Base-by-base conservation (phyloP, 495 filamentous ascomycete genomes). In the Daldinia concentrica region DNA sequence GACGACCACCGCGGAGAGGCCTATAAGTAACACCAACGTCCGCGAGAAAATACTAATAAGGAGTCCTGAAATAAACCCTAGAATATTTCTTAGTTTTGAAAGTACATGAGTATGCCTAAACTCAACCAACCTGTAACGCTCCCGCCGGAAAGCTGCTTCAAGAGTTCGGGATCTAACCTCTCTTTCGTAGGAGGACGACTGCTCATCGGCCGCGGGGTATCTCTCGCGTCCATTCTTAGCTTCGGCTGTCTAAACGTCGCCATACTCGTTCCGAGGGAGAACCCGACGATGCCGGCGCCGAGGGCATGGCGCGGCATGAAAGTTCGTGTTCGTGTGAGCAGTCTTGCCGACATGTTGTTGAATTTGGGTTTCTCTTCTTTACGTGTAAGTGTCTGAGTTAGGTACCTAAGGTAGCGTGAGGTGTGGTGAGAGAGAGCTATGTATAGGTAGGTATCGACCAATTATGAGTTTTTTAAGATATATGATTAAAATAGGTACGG, bases 21-120 rank as follows among this genome's bases (percentile, higher is more conserved):
- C 92, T 11, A 94, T 75, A 34, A 97, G 74, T 36, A 94, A 76
- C 7, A 92, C 91, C 72, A 97, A 77, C 4, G 88, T 89, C 74
- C 86, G 87, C 50, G 91, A 94, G 78, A 97, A 95, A 43, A 91
- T 85, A 71, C 87, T 85, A 60, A 97, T 84, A 6, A 91, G 83
- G 19, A 95, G 75, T 3, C 93, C 93, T 0, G 85, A 86, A 39
- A 90, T 76, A 57, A 97, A 82, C 4, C 92, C 89, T 90, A 43
- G 6, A 29, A 64, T 12, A 12, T 14, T 1, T 51, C 12, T 66
- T 27, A 62, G 57, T 24, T 6, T 48, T 32, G 14, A 1, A 50
- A 4, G 37, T 19, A 6, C 8, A 19, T 3, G 4, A 6, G 7
- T 15, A 36, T 51, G 3, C 19, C 7, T 5, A 14, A 15, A 29